Conservation (phyloP, 345 rosid genomes). For the Aquilaria yunnanensis region DNA sequence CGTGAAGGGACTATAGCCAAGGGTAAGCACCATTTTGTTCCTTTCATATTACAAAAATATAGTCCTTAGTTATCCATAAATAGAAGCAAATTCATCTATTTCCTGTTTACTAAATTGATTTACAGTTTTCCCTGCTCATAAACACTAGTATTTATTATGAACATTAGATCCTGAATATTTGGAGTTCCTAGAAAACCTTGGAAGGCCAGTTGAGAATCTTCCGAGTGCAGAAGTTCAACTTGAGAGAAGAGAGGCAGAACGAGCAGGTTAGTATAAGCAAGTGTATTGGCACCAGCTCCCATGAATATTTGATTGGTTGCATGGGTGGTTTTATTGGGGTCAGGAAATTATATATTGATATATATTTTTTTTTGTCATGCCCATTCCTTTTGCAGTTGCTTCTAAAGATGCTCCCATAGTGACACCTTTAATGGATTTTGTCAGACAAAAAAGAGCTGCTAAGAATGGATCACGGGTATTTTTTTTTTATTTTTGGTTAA, state of each 20-base stretch:
- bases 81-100: conserved; percentile 2
- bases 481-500: neutral
- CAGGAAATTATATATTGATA: conserved; percentile 3
- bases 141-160: conserved; percentile 22
- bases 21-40: conserved; percentile 31
- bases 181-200: conserved; percentile 68
- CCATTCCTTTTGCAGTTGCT: conserved; percentile 27
- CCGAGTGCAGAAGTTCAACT: conserved; percentile 73
- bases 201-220: conserved; percentile 72
- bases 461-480: conserved; percentile 43
- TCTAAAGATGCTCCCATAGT: conserved; percentile 36
- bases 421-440: conserved; percentile 72
- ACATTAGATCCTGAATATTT: conserved; percentile 63
- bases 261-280: conserved; percentile 39
- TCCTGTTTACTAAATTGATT: conserved; percentile 5
- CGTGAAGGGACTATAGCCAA: conserved; percentile 59
- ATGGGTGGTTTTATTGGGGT: neutral
- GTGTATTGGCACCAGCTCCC: neutral
- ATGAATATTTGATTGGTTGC: neutral
- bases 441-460: conserved; percentile 57
- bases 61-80: no score
- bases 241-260: conserved; percentile 67
- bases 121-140: conserved; percentile 11
- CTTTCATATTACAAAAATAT: neutral
- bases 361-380: conserved; percentile 9